A percentile compares a stretch with the other conserved stretches of the same genome.
These are phyloP conservation scores for Coniochaeta sp. DNA, from an alignment of 2,329 filamentous ascomycete species.

Conservation along the genomic window DNA sequence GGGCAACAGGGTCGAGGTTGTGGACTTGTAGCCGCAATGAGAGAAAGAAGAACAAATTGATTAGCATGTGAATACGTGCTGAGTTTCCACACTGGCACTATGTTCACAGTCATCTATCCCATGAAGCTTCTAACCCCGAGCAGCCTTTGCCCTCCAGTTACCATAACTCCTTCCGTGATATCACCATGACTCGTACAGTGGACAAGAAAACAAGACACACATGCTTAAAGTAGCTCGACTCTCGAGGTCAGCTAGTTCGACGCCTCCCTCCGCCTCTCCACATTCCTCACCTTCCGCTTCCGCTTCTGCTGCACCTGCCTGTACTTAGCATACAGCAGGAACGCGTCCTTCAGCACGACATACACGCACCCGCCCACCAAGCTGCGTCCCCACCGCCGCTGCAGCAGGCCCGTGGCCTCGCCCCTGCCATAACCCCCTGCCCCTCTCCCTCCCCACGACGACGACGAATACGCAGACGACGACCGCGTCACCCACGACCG, in stretches of 20 bases:
- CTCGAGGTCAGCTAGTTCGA: not conserved
- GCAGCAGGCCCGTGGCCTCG: slow-evolving; percentile 55
- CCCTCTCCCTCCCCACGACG: no score
- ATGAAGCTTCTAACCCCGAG: not conserved
- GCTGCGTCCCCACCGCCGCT: slow-evolving; percentile 82
- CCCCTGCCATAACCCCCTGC: no score
- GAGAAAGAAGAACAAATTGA: no score
- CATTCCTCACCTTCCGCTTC: slow-evolving; percentile 27
- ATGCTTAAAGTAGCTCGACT: not conserved
- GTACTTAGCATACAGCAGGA: slow-evolving; percentile 58
- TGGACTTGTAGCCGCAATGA: slow-evolving; percentile 22
- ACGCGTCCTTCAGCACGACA: slow-evolving; percentile 68
- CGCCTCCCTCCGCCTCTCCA: slow-evolving; percentile 4
- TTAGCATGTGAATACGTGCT: no score
- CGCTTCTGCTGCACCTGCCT: slow-evolving; percentile 49
- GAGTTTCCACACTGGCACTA: no score
- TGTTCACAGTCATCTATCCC: no score
- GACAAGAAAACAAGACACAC: not conserved
- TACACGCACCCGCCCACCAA: slow-evolving; percentile 84
- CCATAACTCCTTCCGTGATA: not conserved
- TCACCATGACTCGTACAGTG: not conserved
- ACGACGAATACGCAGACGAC: slow-evolving; percentile 1
- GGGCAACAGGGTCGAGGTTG: slow-evolving; percentile 28
- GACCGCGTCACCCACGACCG: slow-evolving; percentile 52
- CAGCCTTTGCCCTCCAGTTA: not conserved